Evolutionary conservation across 2,329 filamentous ascomycete species (phyloP).

Genomic region (Neofusicoccum ribis): DNA sequence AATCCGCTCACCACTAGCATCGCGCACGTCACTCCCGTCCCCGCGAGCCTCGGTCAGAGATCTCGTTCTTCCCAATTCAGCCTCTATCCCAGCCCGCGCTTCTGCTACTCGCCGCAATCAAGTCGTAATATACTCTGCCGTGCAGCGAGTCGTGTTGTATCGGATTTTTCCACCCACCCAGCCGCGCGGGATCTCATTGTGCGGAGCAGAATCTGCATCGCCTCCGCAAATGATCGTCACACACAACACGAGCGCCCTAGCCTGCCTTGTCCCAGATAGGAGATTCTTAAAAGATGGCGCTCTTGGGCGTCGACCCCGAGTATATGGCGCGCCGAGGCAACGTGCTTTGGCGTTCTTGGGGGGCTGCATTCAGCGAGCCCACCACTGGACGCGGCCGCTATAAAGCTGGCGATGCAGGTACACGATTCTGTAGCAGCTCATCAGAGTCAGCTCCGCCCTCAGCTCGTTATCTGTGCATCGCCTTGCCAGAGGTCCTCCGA

Average conservation of each 20-base stretch:
- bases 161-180: not conserved
- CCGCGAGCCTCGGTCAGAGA: not conserved
- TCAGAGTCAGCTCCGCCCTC: not conserved
- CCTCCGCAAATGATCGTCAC: not conserved
- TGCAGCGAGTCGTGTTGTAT: not conserved
- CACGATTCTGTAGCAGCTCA: not conserved
- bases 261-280: not conserved
- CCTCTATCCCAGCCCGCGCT: not conserved
- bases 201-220: not conserved
- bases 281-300: not conserved
- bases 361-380: not conserved
- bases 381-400: not conserved
- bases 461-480: not conserved
- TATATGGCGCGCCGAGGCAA: constrained; percentile 1
- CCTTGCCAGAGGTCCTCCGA: not conserved
- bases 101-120: not conserved
- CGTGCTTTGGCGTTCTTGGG: not conserved
- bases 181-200: not conserved
- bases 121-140: not conserved
- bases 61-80: not conserved
- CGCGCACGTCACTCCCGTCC: not conserved
- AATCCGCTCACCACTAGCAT: not conserved
- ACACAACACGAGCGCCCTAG: not conserved
- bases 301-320: not conserved
- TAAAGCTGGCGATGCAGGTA: not conserved